Percentiles rank a stretch among this genome's conserved stretches.
Evolutionary conservation across 768 basidiomycete genomes (phyloP).

Genomic region (Dendrothele bispora): DNA sequence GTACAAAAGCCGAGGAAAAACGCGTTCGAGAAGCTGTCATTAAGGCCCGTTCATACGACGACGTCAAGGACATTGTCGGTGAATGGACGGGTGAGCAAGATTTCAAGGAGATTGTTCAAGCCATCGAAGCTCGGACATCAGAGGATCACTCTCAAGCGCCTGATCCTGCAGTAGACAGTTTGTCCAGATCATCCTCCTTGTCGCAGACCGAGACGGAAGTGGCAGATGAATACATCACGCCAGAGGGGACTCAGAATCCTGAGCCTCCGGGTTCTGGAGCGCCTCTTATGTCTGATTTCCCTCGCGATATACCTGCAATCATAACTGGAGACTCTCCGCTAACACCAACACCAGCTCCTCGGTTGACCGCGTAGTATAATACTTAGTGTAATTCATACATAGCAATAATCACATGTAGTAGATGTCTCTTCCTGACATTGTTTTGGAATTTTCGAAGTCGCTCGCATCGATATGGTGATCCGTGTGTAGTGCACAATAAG

Average conservation of each 20-base stretch:
- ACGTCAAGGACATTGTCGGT: constrained; percentile 50
- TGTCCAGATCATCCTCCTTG: constrained; percentile 19
- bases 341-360: too few species aligned
- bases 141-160: constrained; percentile 32
- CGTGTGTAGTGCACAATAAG: too few species aligned
- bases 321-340: too few species aligned
- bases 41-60: constrained; percentile 62
- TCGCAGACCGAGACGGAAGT: constrained; percentile 22
- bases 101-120: constrained; percentile 50
- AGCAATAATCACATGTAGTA: too few species aligned
- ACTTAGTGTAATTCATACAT: too few species aligned
- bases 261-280: constrained; percentile 55
- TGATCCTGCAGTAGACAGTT: constrained; percentile 21
- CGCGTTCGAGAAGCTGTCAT: constrained; percentile 52
- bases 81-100: constrained; percentile 63
- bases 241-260: constrained; percentile 54
- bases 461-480: too few species aligned
- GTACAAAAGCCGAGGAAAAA: constrained; percentile 60
- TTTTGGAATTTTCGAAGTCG: too few species aligned
- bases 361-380: too few species aligned
- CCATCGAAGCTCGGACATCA: constrained; percentile 44
- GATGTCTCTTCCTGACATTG: too few species aligned
- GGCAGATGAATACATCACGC: constrained; percentile 35
- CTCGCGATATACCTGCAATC: constrained; percentile 24
- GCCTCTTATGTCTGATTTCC: constrained; percentile 30